phyloP scores from a whole-genome alignment of 805 yeast species.

The Candida palmyrensis region DNA sequence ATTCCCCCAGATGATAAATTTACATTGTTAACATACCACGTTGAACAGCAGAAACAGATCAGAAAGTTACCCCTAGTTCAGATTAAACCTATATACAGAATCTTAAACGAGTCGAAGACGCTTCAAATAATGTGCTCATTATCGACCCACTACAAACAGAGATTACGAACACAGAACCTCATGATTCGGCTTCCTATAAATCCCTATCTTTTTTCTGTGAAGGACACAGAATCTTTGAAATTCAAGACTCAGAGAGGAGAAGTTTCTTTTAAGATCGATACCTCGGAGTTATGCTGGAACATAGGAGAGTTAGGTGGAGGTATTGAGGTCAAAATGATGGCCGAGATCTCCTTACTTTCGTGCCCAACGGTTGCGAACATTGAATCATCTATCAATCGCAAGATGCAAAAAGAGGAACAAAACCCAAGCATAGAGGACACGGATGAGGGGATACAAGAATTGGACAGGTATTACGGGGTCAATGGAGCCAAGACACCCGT shows the following conservation, averaged over 20 bases:
- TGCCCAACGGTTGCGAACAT: slow-evolving; percentile 1
- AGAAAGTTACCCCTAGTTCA: slow-evolving; percentile 39
- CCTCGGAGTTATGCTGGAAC: slow-evolving; percentile 67
- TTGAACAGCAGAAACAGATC: slow-evolving; percentile 36
- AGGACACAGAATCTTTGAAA: slow-evolving; percentile 38
- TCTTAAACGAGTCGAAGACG: slow-evolving; percentile 14
- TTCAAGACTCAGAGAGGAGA: slow-evolving; percentile 70
- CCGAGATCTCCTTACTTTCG: slow-evolving; percentile 36
- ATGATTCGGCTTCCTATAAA: slow-evolving; percentile 29
- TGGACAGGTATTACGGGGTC: slow-evolving; percentile 31
- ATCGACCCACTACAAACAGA: slow-evolving; percentile 28
- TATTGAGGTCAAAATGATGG: slow-evolving; percentile 45
- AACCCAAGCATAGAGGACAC: slow-evolving; percentile 9
- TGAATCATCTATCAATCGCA: neutral
- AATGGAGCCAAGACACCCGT: slow-evolving; percentile 16
- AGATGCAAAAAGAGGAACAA: slow-evolving; percentile 1
- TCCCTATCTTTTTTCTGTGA: slow-evolving; percentile 27
- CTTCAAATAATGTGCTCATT: slow-evolving; percentile 32
- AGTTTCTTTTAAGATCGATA: slow-evolving; percentile 67
- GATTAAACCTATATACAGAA: slow-evolving; percentile 32
- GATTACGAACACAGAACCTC: slow-evolving; percentile 27
- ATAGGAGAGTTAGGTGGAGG: slow-evolving; percentile 65
- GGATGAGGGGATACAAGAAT: slow-evolving; percentile 25
- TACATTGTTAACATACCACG: slow-evolving; percentile 32
- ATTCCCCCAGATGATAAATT: slow-evolving; percentile 74